Conservation (phyloP, 2,329 filamentous ascomycete genomes). For the Lecanosticta acicola region DNA sequence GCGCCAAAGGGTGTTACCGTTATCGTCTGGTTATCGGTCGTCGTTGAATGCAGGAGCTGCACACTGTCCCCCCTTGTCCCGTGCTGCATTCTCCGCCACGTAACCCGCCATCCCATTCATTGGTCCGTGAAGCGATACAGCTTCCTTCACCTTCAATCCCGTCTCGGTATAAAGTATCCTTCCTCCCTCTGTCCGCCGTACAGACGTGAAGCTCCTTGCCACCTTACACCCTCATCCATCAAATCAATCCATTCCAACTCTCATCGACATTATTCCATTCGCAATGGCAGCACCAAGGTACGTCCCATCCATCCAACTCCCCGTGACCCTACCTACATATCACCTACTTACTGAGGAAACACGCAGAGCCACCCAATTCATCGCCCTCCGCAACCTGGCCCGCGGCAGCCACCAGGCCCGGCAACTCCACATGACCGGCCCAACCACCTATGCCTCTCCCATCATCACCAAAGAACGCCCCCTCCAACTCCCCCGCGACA, state of each 20-base stretch:
- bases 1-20: too few relatives aligned
- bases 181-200: too few relatives aligned
- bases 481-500: constrained; percentile 46
- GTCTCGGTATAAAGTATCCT: too few relatives aligned
- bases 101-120: too few relatives aligned
- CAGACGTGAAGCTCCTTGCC: background rate
- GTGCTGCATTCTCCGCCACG: too few relatives aligned
- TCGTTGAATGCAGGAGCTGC: too few relatives aligned
- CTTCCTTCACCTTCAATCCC: too few relatives aligned
- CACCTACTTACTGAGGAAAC: constrained; percentile 35
- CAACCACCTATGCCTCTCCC: constrained; percentile 49
- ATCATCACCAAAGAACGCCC: constrained; percentile 48
- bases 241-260: background rate
- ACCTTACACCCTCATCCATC: background rate
- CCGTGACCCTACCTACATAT: background rate
- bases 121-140: too few relatives aligned
- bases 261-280: background rate
- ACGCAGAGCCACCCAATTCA: constrained; percentile 38
- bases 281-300: background rate
- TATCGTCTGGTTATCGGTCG: too few relatives aligned
- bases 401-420: constrained; percentile 38
- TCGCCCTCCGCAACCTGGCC: constrained; percentile 39
- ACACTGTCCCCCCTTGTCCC: too few relatives aligned
- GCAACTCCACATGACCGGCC: constrained; percentile 55
- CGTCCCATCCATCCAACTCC: too few relatives aligned